Percentiles rank a stretch among this genome's conserved stretches.
These are phyloP conservation scores for Dendryphion nanum DNA, from an alignment of 2,329 filamentous ascomycete species.

Conservation along the genomic window DNA sequence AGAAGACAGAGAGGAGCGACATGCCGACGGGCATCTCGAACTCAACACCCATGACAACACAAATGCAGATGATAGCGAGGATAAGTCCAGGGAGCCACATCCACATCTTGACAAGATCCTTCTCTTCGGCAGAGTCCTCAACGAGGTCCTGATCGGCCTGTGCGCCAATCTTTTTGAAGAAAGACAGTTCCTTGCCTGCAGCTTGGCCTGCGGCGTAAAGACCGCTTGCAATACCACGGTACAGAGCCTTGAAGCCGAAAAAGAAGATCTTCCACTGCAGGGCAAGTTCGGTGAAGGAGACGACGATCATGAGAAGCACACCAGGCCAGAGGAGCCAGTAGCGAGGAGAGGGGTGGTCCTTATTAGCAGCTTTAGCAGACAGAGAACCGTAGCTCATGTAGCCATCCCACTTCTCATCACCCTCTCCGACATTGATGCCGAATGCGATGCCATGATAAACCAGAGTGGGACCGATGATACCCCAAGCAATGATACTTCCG, in stretches of 20 bases:
- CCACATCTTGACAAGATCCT: slow-evolving; percentile 54
- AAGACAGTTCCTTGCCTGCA: slow-evolving; percentile 44
- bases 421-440: slow-evolving; percentile 35
- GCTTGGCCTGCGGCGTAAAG: slow-evolving; percentile 42
- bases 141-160: slow-evolving; percentile 44
- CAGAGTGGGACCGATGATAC: slow-evolving; percentile 57
- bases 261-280: slow-evolving; percentile 47
- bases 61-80: slow-evolving; percentile 50
- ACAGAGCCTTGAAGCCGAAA: slow-evolving; percentile 51
- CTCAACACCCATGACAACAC: slow-evolving; percentile 53
- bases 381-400: slow-evolving; percentile 44
- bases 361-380: slow-evolving; percentile 30
- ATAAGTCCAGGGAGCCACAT: slow-evolving; percentile 52
- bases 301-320: slow-evolving; percentile 51
- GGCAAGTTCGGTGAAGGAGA: slow-evolving; percentile 48
- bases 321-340: slow-evolving; percentile 56
- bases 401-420: slow-evolving; percentile 46
- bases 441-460: slow-evolving; percentile 53
- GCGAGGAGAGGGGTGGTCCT: slow-evolving; percentile 47
- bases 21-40: slow-evolving; percentile 58
- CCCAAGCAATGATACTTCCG: slow-evolving; percentile 58
- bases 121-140: slow-evolving; percentile 49
- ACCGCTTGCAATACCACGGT: slow-evolving; percentile 45
- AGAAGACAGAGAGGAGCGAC: slow-evolving; percentile 55
- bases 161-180: slow-evolving; percentile 43